phyloP scores from a whole-genome alignment of 129 eudicot genomes.

The Lonicera japonica region DNA sequence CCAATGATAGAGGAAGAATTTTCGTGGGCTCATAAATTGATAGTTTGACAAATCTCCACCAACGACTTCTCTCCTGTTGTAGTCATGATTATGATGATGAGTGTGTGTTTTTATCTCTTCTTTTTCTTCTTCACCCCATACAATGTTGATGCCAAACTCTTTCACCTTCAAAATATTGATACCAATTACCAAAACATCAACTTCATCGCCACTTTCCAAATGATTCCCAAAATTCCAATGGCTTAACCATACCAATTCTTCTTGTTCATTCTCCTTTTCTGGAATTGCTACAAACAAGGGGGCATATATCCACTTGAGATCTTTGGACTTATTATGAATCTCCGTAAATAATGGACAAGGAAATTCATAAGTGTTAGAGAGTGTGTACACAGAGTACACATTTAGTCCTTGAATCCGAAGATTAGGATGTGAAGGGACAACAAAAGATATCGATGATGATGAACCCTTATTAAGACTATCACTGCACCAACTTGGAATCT shows the following conservation, averaged over 20 bases:
- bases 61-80: no score
- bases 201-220: not conserved
- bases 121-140: not conserved
- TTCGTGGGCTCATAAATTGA: no score
- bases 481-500: conserved; percentile 10
- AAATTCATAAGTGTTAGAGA: not conserved
- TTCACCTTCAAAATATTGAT: not conserved
- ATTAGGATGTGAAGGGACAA: not conserved
- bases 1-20: no score
- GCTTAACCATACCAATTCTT: conserved; percentile 10
- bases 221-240: not conserved
- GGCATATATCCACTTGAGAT: not conserved
- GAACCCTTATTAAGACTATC: not conserved
- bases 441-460: not conserved
- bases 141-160: not conserved
- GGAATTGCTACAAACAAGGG: not conserved
- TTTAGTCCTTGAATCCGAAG: not conserved
- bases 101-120: not conserved
- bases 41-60: no score
- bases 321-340: not conserved
- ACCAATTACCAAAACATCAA: not conserved
- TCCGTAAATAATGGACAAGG: not conserved
- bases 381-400: not conserved
- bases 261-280: not conserved
- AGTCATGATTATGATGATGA: no score